These are phyloP conservation scores for Thalassiosira profunda DNA, from an alignment of 108 stramenopile genomes.

Conservation along the genomic window DNA sequence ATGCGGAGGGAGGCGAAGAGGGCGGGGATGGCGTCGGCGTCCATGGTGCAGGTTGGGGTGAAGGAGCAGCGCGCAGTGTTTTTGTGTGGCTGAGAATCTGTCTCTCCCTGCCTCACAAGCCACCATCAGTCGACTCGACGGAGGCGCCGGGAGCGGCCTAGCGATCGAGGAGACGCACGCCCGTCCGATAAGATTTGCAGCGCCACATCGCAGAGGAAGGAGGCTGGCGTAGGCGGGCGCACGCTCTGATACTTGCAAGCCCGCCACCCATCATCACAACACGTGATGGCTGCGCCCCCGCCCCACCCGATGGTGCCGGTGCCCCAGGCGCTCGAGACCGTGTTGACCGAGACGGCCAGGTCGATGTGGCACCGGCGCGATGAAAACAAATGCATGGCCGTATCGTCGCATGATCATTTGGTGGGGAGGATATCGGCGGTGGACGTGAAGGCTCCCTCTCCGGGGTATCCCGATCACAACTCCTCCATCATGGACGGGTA, in stretches of 20 bases:
- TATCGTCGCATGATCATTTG: conserved; percentile 26
- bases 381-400: not conserved
- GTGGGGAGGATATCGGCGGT: conserved; percentile 51
- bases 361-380: conserved; percentile 4
- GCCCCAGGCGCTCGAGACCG: conserved; percentile 75
- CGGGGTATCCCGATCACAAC: conserved; percentile 84
- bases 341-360: conserved; percentile 68
- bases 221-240: no score
- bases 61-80: no score
- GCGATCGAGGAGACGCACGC: no score
- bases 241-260: no score
- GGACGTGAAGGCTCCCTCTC: conserved; percentile 53
- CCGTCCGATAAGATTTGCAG: no score
- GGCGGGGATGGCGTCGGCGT: conserved; percentile 49
- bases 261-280: no score
- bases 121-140: no score
- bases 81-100: no score
- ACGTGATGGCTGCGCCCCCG: no score
- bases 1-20: conserved; percentile 63
- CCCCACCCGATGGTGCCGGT: conserved; percentile 82
- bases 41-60: conserved; percentile 36
- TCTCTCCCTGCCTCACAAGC: no score
- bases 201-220: no score
- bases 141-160: no score
- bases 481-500: conserved; percentile 92